A percentile compares a stretch with the other conserved stretches of the same genome.
Conservation (phyloP, 176 grass and related monocot genomes). For the Carex parvula region DNA sequence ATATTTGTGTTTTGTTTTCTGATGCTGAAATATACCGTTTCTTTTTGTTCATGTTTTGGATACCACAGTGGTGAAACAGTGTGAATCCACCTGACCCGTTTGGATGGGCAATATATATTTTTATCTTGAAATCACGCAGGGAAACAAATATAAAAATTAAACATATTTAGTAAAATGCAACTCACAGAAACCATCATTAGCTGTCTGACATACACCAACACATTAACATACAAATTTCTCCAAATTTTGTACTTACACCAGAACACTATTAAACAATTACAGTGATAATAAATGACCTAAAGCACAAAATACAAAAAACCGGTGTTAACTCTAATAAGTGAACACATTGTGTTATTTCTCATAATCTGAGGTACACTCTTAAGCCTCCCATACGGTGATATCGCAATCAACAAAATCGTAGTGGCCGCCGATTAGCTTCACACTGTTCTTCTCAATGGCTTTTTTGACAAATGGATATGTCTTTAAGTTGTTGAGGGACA, state of each 20-base stretch:
- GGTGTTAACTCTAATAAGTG: background rate
- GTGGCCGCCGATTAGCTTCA: constrained; percentile 36
- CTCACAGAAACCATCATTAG: background rate
- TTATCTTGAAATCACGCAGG: background rate
- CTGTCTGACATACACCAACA: background rate
- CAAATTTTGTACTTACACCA: background rate
- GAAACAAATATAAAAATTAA: background rate
- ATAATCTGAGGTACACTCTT: background rate
- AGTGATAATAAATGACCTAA: background rate
- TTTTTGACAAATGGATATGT: constrained; percentile 43
- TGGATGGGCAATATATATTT: background rate
- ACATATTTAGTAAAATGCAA: background rate
- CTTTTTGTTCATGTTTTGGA: background rate
- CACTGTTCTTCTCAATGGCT: constrained; percentile 28
- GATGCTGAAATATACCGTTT: background rate
- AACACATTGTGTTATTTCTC: background rate
- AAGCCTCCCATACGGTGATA: constrained; percentile 35
- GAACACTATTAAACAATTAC: background rate
- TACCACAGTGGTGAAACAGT: background rate
- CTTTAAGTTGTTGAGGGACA: constrained; percentile 35
- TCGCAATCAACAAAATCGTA: constrained; percentile 44
- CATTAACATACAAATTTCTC: background rate
- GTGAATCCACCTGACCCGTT: background rate
- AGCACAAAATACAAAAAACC: background rate
- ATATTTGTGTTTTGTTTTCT: background rate